Evolutionary conservation across 2,329 filamentous ascomycete species (phyloP).

Genomic region (Cadophora luteo-olivacea): DNA sequence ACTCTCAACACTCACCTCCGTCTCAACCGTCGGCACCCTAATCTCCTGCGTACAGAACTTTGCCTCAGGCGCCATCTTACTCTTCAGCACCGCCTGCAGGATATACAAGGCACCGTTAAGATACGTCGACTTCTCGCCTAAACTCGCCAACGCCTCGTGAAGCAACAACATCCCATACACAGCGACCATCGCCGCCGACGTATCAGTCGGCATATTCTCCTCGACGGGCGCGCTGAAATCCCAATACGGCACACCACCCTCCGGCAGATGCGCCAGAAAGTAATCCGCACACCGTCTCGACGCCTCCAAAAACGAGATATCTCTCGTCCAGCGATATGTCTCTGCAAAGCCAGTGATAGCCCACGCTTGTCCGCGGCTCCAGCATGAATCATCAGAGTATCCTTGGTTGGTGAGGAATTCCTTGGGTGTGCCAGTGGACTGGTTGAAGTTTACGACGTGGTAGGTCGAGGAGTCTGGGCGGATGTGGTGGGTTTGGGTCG

Average conservation of each 20-base stretch:
- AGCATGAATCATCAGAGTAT: conserved; percentile 51
- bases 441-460: conserved; percentile 56
- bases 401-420: conserved; percentile 56
- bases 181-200: conserved; percentile 49
- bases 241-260: conserved; percentile 52
- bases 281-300: conserved; percentile 52
- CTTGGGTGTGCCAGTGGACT: conserved; percentile 51
- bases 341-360: conserved; percentile 55
- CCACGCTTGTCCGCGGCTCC: conserved; percentile 58
- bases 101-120: conserved; percentile 42
- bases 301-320: conserved; percentile 50
- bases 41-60: conserved; percentile 23
- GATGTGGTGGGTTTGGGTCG: conserved; percentile 49
- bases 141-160: conserved; percentile 36
- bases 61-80: conserved; percentile 18
- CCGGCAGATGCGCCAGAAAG: conserved; percentile 50
- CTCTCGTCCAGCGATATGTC: conserved; percentile 54
- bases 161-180: conserved; percentile 49
- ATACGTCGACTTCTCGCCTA: conserved; percentile 39
- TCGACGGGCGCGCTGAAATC: conserved; percentile 53
- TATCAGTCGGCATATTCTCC: conserved; percentile 43
- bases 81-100: conserved; percentile 33
- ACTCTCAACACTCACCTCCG: conserved; percentile 40
- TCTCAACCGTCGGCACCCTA: conserved; percentile 4
- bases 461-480: conserved; percentile 47